Conservation (phyloP, 192 early-diverging fungal genomes). For the Coemansia sp. region DNA sequence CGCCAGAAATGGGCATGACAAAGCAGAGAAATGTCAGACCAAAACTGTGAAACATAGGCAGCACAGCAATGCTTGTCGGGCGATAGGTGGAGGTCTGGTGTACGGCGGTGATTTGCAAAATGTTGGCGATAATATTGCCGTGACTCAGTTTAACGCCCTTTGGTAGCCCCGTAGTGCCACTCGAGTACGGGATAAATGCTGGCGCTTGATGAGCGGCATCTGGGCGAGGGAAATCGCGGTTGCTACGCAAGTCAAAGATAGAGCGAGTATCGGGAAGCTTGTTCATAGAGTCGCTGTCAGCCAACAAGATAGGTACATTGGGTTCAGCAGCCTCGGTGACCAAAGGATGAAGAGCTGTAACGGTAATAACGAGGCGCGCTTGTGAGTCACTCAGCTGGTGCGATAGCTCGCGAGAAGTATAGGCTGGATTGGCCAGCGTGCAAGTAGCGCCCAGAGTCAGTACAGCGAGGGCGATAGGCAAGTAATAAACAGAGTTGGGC, state of each 20-base stretch:
- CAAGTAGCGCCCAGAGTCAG: conserved; percentile 65
- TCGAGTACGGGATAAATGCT: conserved; percentile 32
- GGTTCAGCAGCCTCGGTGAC: conserved; percentile 16
- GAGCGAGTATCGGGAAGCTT: neutral
- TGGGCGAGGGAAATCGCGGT: neutral
- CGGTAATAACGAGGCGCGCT: conserved; percentile 65
- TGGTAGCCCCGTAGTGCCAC: conserved; percentile 55
- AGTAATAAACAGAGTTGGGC: conserved; percentile 58
- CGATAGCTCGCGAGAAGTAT: conserved; percentile 74
- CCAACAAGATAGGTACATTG: conserved; percentile 29
- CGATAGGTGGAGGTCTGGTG: neutral
- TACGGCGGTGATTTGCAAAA: conserved; percentile 12
- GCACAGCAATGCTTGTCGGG: conserved; percentile 10
- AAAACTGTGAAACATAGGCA: conserved; percentile 71
- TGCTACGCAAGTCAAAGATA: conserved; percentile 10
- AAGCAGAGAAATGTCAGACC: conserved; percentile 54
- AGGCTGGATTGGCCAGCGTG: conserved; percentile 77
- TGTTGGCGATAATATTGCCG: conserved; percentile 72
- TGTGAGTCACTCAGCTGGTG: conserved; percentile 74
- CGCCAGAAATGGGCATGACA: conserved; percentile 23
- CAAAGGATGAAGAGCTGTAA: conserved; percentile 22
- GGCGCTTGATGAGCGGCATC: neutral
- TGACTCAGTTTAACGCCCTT: conserved; percentile 84
- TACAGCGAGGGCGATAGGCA: conserved; percentile 62
- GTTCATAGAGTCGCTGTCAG: conserved; percentile 13